A percentile compares a stretch with the other conserved stretches of the same genome.
Conservation (phyloP, 116 monocot genomes). For the Phalaenopsis hybrid region DNA sequence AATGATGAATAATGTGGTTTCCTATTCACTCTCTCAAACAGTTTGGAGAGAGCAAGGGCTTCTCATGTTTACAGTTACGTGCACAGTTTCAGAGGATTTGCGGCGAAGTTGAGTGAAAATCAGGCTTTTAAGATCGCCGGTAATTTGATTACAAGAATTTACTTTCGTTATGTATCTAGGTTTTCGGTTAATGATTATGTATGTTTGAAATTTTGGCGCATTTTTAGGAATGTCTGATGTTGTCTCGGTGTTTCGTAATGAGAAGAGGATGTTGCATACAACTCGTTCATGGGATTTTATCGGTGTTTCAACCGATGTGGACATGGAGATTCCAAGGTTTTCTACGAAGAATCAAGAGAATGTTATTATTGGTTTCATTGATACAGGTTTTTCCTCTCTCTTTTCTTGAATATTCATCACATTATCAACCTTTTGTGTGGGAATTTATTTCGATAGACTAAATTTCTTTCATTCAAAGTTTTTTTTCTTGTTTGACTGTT, state of each 20-base stretch:
- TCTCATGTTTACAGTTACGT: constrained; percentile 76
- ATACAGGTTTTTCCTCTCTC: constrained; percentile 41
- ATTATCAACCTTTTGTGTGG: too few relatives aligned
- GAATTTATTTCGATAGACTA: too few relatives aligned
- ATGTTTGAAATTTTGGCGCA: background rate
- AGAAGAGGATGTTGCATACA: constrained; percentile 55
- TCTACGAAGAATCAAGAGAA: constrained; percentile 77
- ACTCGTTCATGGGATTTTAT: constrained; percentile 92
- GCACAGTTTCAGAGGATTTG: constrained; percentile 71
- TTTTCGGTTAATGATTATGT: too few relatives aligned
- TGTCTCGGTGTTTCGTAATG: constrained; percentile 65
- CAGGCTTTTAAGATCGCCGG: constrained; percentile 59
- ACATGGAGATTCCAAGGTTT: constrained; percentile 57
- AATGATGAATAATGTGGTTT: background rate
- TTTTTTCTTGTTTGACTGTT: too few relatives aligned
- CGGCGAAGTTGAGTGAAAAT: constrained; percentile 59
- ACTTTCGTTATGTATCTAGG: too few relatives aligned
- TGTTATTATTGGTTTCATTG: constrained; percentile 87
- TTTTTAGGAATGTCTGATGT: constrained; percentile 56
- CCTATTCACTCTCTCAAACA: constrained; percentile 12
- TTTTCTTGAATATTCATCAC: too few relatives aligned
- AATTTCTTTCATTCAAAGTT: too few relatives aligned
- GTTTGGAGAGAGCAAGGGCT: constrained; percentile 44
- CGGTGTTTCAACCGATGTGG: constrained; percentile 45
- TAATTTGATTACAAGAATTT: constrained; percentile 5